Evolutionary conservation across 805 yeast species (phyloP).

Genomic region (Ogataea saltuana): DNA sequence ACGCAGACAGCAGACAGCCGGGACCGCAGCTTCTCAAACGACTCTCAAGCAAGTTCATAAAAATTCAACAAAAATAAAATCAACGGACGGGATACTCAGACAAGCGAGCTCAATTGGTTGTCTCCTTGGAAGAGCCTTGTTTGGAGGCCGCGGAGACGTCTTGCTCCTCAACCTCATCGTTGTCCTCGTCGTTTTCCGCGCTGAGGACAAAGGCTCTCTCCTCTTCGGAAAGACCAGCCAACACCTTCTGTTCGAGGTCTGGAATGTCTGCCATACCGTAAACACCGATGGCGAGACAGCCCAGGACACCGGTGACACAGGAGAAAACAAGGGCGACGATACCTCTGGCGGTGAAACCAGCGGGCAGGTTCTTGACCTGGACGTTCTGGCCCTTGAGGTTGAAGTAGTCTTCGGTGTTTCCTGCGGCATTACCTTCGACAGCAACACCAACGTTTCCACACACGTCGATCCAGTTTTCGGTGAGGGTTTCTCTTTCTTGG

Average conservation of each 20-base stretch:
- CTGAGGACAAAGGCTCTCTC: constrained; percentile 39
- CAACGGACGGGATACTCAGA: too few species aligned
- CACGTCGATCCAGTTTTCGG: constrained; percentile 57
- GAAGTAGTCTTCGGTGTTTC: constrained; percentile 58
- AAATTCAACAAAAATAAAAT: too few species aligned
- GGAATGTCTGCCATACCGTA: constrained; percentile 87
- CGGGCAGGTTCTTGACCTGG: constrained; percentile 68
- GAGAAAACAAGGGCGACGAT: constrained; percentile 93
- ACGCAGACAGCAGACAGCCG: neutral
- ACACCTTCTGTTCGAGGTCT: constrained; percentile 63
- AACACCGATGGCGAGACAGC: constrained; percentile 70
- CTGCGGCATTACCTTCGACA: constrained; percentile 86
- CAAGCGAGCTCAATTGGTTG: constrained; percentile 3
- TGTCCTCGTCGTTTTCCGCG: constrained; percentile 32
- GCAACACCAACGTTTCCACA: constrained; percentile 61
- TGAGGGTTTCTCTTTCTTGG: constrained; percentile 59
- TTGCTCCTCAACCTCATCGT: constrained; percentile 6
- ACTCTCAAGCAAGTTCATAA: too few species aligned
- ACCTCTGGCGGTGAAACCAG: constrained; percentile 94
- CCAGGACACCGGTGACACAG: constrained; percentile 79
- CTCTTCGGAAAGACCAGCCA: constrained; percentile 53
- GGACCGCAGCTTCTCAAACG: constrained; percentile 3
- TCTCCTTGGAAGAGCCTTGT: constrained; percentile 18
- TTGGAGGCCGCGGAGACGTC: constrained; percentile 8
- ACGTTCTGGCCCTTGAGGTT: constrained; percentile 75